Conservation (phyloP, 1,284 basidiomycete species). For the Erythrobasidium hasegawianum region DNA sequence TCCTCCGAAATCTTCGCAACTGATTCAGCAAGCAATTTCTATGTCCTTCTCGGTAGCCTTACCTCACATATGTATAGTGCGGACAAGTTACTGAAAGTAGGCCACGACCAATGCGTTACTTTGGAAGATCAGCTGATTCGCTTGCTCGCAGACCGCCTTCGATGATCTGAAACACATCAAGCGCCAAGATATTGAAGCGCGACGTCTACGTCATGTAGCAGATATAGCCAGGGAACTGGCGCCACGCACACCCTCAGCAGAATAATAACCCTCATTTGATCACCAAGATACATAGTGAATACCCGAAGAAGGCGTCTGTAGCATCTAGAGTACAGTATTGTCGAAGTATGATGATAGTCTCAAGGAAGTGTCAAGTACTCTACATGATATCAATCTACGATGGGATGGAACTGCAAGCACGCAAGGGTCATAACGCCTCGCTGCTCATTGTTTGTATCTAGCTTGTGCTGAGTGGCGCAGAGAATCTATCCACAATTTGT, state of each 20-base stretch:
- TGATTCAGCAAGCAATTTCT: slow-evolving; percentile 77
- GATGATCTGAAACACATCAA: slow-evolving; percentile 61
- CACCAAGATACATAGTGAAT: too few relatives aligned
- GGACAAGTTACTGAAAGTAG: slow-evolving; percentile 79
- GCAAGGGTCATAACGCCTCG: too few relatives aligned
- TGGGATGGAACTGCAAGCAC: too few relatives aligned
- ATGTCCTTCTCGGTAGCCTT: slow-evolving; percentile 75
- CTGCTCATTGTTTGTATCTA: too few relatives aligned
- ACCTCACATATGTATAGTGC: slow-evolving; percentile 89
- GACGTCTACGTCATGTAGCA: slow-evolving; percentile 24
- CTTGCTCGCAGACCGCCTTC: slow-evolving; percentile 57
- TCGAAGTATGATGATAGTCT: too few relatives aligned
- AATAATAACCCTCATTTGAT: not conserved
- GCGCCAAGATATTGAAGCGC: slow-evolving; percentile 27
- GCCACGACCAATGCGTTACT: slow-evolving; percentile 39
- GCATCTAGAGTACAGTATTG: too few relatives aligned
- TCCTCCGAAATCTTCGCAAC: slow-evolving; percentile 76
- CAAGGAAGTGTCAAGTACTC: too few relatives aligned
- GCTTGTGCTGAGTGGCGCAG: too few relatives aligned
- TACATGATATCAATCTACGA: too few relatives aligned
- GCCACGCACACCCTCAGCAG: slow-evolving; percentile 4
- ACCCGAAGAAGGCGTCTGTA: too few relatives aligned
- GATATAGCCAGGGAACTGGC: slow-evolving; percentile 28
- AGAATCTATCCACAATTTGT: not conserved
- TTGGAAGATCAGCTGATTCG: not conserved